Conservation (phyloP, 129 eudicot species). For the Lactuca saligna region DNA sequence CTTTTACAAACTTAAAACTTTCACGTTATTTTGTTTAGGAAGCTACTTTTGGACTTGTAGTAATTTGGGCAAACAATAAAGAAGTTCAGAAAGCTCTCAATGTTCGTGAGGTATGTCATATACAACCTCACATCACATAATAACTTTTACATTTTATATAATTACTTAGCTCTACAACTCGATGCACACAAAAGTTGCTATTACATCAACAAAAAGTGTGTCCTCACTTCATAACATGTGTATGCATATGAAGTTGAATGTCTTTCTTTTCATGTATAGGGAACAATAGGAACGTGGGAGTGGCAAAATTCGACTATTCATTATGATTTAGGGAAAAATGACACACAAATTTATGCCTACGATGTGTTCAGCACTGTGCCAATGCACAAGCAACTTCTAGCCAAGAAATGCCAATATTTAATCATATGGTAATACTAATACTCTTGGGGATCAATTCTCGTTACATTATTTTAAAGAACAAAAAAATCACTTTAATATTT, state of each 20-base stretch:
- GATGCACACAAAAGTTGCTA: neutral
- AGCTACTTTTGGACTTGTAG: neutral
- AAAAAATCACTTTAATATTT: too few relatives aligned
- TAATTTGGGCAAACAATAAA: slow-evolving; percentile 19
- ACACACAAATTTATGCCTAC: slow-evolving; percentile 16
- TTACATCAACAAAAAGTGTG: neutral
- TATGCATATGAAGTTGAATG: neutral
- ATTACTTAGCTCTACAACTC: neutral
- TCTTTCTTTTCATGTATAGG: slow-evolving; percentile 7
- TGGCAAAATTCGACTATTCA: slow-evolving; percentile 8
- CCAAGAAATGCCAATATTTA: slow-evolving; percentile 20
- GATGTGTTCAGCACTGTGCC: slow-evolving; percentile 11
- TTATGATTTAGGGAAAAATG: slow-evolving; percentile 7
- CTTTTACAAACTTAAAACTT: neutral
- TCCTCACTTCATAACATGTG: neutral
- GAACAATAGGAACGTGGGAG: slow-evolving; percentile 16
- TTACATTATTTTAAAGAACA: too few relatives aligned
- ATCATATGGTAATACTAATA: slow-evolving; percentile 12
- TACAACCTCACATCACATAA: neutral
- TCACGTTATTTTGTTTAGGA: slow-evolving; percentile 1
- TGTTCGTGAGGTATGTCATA: slow-evolving; percentile 38
- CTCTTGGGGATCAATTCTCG: neutral
- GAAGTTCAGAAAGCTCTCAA: slow-evolving; percentile 32
- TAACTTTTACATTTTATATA: too few relatives aligned
- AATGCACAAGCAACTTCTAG: slow-evolving; percentile 17